Percentiles rank a stretch among this genome's conserved stretches.
Conservation (phyloP, 2,329 filamentous ascomycete genomes). For the Ramichloridium luteum region DNA sequence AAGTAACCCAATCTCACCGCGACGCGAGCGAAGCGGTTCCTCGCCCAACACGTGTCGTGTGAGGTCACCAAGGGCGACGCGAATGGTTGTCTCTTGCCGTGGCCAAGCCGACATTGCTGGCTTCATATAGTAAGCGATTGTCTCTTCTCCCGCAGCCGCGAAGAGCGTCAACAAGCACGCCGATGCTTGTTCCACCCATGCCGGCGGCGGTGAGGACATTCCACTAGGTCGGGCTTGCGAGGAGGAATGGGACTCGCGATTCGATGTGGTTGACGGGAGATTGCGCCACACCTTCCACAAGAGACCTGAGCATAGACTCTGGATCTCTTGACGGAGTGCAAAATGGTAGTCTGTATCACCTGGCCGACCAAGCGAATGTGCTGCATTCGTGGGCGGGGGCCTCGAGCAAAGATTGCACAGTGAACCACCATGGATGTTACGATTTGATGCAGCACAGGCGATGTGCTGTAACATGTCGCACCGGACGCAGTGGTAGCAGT, state of each 20-base stretch:
- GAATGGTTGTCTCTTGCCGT: conserved; percentile 6
- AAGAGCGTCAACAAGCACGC: not conserved
- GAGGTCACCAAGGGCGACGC: conserved; percentile 9
- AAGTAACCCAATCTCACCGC: conserved; percentile 10
- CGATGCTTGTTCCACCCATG: not conserved
- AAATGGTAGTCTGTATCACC: conserved; percentile 1
- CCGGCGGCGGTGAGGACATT: conserved; percentile 6
- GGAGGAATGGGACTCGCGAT: conserved; percentile 3
- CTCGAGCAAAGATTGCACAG: conserved; percentile 6
- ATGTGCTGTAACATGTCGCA: conserved; percentile 5
- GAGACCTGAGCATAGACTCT: conserved; percentile 7
- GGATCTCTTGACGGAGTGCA: conserved; percentile 9
- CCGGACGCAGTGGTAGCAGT: conserved; percentile 5
- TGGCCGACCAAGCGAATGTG: not conserved
- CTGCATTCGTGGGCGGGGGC: conserved; percentile 1
- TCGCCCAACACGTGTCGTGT: conserved; percentile 4
- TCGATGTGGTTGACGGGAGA: conserved; percentile 8
- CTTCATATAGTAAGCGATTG: conserved; percentile 5
- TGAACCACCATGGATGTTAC: not conserved
- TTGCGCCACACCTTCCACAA: conserved; percentile 11
- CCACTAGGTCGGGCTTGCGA: not conserved
- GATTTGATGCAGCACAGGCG: conserved; percentile 2
- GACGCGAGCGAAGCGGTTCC: too few relatives aligned
- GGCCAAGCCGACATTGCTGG: conserved; percentile 6
- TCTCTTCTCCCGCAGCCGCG: conserved; percentile 5